Evolutionary conservation across 176 grass and related monocot species (phyloP).

Genomic region (Oryza glumipatula): DNA sequence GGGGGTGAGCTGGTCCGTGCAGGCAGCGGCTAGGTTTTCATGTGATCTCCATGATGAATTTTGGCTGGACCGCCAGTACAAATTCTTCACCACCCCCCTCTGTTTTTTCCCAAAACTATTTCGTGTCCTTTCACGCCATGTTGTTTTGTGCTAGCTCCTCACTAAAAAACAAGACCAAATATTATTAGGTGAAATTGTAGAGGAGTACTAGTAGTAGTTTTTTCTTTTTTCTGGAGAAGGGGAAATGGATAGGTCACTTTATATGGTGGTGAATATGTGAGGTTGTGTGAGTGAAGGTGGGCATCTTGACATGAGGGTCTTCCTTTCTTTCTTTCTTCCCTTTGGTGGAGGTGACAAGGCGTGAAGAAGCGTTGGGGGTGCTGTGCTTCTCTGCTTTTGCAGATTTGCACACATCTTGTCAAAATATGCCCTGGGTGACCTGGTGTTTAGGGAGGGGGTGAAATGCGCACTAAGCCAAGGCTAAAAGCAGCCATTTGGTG

Average conservation of each 20-base stretch:
- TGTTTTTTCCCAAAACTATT: not conserved
- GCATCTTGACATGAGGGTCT: not conserved
- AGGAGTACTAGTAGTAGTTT: not conserved
- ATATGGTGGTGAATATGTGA: not conserved
- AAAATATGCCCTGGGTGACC: slow-evolving; percentile 27
- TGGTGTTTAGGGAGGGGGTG: slow-evolving; percentile 2
- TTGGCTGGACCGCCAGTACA: slow-evolving; percentile 1
- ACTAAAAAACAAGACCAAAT: not conserved
- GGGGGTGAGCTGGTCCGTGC: slow-evolving; percentile 28
- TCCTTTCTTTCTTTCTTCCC: not conserved
- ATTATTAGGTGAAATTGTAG: not conserved
- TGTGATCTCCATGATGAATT: slow-evolving; percentile 28
- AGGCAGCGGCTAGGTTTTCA: slow-evolving; percentile 14
- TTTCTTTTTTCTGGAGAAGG: no score
- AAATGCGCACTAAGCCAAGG: not conserved
- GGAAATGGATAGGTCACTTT: not conserved
- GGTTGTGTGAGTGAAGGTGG: not conserved
- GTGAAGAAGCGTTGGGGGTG: not conserved
- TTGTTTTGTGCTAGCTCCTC: not conserved
- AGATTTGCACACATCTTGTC: not conserved
- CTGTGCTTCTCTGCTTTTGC: not conserved
- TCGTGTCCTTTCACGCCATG: not conserved
- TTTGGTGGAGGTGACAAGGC: slow-evolving; percentile 18
- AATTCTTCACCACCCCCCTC: not conserved
- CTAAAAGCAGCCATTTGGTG: not conserved